These are phyloP conservation scores for Fusarium torreyae DNA, from an alignment of 2,329 filamentous ascomycete species.

Conservation along the genomic window DNA sequence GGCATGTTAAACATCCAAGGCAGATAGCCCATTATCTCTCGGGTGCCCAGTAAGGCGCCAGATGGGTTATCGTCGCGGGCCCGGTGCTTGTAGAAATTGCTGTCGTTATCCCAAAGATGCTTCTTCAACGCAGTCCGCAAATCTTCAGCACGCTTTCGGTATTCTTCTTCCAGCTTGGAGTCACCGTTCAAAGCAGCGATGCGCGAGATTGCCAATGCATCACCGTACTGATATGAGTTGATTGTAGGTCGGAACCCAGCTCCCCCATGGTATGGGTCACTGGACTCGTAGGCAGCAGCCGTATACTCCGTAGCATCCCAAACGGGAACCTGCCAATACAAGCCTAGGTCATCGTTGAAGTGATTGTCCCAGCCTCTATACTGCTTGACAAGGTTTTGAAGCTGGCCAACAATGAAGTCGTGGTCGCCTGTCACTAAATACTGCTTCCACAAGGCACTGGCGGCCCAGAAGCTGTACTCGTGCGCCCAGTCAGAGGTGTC, in stretches of 20 bases:
- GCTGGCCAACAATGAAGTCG: neutral
- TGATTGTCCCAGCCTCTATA: constrained; percentile 10
- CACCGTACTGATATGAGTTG: constrained; percentile 10
- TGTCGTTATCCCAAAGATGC: neutral
- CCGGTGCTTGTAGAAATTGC: constrained; percentile 2
- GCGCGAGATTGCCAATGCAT: neutral
- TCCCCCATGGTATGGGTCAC: constrained; percentile 1
- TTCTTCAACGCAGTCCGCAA: neutral
- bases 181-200: neutral
- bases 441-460: neutral
- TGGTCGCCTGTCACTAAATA: constrained; percentile 4
- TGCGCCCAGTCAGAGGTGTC: constrained; percentile 7
- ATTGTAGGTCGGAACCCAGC: neutral
- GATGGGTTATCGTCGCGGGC: constrained; percentile 1
- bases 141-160: neutral
- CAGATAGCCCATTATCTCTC: constrained; percentile 15
- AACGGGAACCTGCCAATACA: constrained; percentile 14
- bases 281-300: constrained; percentile 8
- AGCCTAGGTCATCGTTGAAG: neutral
- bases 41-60: neutral
- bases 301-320: constrained; percentile 10
- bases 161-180: neutral
- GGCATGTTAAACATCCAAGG: constrained; percentile 6
- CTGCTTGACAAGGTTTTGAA: constrained; percentile 10
- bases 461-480: constrained; percentile 17